Evolutionary conservation across 2,329 filamentous ascomycete species (phyloP).

Genomic region (Neoascochyta sp.): DNA sequence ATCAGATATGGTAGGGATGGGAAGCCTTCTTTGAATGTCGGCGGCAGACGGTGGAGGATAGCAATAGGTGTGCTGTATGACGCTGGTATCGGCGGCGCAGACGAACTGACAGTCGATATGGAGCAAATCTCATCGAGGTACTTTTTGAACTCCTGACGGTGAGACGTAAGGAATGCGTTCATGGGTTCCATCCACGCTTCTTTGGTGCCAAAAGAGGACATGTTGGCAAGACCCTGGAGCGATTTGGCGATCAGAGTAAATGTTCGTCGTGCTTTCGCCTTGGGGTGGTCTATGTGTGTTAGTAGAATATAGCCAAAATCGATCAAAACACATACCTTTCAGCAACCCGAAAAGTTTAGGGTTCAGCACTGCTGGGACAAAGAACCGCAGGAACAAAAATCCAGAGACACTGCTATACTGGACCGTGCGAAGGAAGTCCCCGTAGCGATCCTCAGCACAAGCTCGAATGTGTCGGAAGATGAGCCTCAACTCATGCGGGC

Average conservation of each 20-base stretch:
- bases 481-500: conserved; percentile 76
- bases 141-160: conserved; percentile 76
- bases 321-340: conserved; percentile 51
- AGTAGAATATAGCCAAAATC: conserved; percentile 1
- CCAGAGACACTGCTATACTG: conserved; percentile 93
- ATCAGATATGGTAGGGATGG: conserved; percentile 90
- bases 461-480: conserved; percentile 89
- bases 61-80: conserved; percentile 91
- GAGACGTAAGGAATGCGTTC: conserved; percentile 77
- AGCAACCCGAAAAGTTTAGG: conserved; percentile 89
- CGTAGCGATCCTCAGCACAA: conserved; percentile 91
- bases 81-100: conserved; percentile 64
- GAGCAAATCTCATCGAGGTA: conserved; percentile 85
- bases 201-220: conserved; percentile 88
- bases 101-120: conserved; percentile 63
- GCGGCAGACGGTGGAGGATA: conserved; percentile 77
- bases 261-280: conserved; percentile 76
- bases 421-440: conserved; percentile 84
- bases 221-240: conserved; percentile 83
- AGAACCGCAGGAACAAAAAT: conserved; percentile 90
- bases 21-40: conserved; percentile 82
- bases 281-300: conserved; percentile 65
- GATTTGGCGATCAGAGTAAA: conserved; percentile 91
- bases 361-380: conserved; percentile 93
- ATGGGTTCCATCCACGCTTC: conserved; percentile 99